phyloP scores from a whole-genome alignment of 2,329 filamentous ascomycete genomes.

The Sarocladium brachiariae region DNA sequence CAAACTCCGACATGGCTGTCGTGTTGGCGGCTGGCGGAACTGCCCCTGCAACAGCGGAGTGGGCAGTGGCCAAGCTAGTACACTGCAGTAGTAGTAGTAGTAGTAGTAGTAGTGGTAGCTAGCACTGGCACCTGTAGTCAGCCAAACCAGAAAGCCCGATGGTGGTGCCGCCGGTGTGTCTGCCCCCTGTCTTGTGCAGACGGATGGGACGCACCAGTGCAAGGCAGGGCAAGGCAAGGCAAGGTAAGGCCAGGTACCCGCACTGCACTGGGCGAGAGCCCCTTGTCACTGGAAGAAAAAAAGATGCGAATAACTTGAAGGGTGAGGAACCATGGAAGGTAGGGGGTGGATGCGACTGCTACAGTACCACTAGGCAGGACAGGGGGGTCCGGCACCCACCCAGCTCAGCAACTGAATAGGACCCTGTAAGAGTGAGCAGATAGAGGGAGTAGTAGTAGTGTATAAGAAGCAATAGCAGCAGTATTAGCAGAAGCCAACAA shows the following conservation, averaged over 20 bases:
- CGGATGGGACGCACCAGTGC: conserved; percentile 3
- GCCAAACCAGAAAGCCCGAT: too few species aligned
- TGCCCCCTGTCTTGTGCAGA: conserved; percentile 7
- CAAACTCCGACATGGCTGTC: conserved; percentile 9
- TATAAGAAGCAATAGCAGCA: too few species aligned
- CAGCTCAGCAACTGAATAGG: too few species aligned
- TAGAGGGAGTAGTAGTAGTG: too few species aligned
- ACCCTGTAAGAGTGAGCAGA: too few species aligned
- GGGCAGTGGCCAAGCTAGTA: neutral
- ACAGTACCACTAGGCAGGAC: neutral
- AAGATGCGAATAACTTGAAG: neutral
- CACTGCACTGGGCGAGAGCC: neutral
- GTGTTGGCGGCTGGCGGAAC: neutral
- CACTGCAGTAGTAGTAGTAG: neutral
- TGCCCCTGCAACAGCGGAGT: conserved; percentile 3
- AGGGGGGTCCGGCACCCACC: too few species aligned
- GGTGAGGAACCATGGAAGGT: neutral
- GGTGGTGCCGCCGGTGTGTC: neutral
- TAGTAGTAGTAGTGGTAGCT: neutral
- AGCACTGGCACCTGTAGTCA: neutral
- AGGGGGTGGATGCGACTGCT: neutral
- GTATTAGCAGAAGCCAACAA: neutral
- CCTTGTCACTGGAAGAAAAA: neutral
- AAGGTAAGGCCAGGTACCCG: conserved; percentile 7
- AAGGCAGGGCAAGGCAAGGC: conserved; percentile 3